These are phyloP conservation scores for Antitrichia curtipendula DNA, from an alignment of 225 moss, liverwort and hornwort genomes.

Conservation along the genomic window DNA sequence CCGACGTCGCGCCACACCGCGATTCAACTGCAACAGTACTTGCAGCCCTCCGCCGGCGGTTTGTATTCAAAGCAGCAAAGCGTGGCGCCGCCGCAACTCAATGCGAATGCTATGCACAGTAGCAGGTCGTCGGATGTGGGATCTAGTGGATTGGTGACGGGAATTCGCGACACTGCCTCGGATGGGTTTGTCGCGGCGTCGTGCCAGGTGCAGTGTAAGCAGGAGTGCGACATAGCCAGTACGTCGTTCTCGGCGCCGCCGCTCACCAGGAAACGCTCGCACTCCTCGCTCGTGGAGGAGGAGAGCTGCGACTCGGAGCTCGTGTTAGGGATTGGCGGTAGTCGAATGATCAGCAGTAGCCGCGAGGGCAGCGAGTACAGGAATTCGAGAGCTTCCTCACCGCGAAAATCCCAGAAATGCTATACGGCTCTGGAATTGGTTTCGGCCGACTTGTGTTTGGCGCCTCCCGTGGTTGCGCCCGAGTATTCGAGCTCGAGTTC, in stretches of 20 bases:
- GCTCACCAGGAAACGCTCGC: conserved; percentile 27
- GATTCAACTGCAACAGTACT: conserved; percentile 11
- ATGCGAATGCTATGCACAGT: conserved; percentile 1
- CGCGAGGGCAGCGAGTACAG: conserved; percentile 36
- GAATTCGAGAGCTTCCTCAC: conserved; percentile 33
- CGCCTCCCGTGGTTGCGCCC: conserved; percentile 17
- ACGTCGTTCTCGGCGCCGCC: conserved; percentile 38
- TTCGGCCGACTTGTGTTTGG: conserved; percentile 31
- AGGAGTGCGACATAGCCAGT: conserved; percentile 41
- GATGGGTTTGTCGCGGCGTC: conserved; percentile 21
- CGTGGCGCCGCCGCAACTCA: not conserved
- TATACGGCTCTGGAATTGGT: conserved; percentile 12
- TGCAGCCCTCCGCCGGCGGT: not conserved
- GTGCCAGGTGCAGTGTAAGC: conserved; percentile 23
- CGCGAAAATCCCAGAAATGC: conserved; percentile 21
- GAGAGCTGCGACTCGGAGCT: conserved; percentile 58
- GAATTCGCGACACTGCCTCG: conserved; percentile 31
- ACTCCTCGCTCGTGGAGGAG: conserved; percentile 30
- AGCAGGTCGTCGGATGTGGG: conserved; percentile 39
- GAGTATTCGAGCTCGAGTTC: conserved; percentile 45
- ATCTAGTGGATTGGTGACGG: conserved; percentile 37
- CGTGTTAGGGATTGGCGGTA: conserved; percentile 34
- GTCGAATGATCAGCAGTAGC: conserved; percentile 6
- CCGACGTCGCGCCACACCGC: not conserved
- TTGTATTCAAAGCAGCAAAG: not conserved